Base-by-base conservation (phyloP, 306 rosid genomes). In the Rubus parviflorus region DNA sequence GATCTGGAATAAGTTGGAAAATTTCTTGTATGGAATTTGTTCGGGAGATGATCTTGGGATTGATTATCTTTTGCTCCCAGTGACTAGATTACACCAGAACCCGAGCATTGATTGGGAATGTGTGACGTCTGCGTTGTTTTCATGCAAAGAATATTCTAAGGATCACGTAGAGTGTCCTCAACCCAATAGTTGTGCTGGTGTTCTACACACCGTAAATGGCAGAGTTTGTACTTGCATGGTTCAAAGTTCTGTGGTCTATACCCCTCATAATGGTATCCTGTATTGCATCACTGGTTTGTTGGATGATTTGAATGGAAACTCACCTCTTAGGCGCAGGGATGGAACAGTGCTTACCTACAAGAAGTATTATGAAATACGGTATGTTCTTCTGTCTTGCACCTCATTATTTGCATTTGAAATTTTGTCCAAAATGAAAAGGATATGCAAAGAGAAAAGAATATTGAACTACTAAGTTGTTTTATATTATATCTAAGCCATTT, bases 51-150 rank as follows among this genome's bases (percentile, higher is more conserved):
- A 73, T 82, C 68, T 67, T 60, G 86, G 61, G 83, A 77, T 86
- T 37, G 94, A 93, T 78, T 90, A 83, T 83, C 96, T 89, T 79
- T 75, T 90, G 82, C 90, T 93, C 41, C 96, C 98, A 4, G 80
- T 86, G 68, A 71, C 70, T 37, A 65, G 65, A 12, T 42, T 20
- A 25, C 58, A 70, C 53, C 69, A 42, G 52, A 65, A 57, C 54
- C 69, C 0, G 48, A 13, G 75, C 47, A 75, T 93, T 61, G 91
- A 92, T 77, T 93, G 96, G 98, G 38, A 40, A 4, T 65, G 81
- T 23, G 83, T 91, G 35, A 47, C 66, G 43, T 91, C 97, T 7
- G 74, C 69, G 7, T 69, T 66, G 46, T 85, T 76, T 77, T 77
- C 92, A 41, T 66, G 76, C 35, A 16, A 4, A 22, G 64, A 80